These are phyloP conservation scores for Backusella westeae DNA, from an alignment of 192 early-diverging fungal species.

Conservation along the genomic window DNA sequence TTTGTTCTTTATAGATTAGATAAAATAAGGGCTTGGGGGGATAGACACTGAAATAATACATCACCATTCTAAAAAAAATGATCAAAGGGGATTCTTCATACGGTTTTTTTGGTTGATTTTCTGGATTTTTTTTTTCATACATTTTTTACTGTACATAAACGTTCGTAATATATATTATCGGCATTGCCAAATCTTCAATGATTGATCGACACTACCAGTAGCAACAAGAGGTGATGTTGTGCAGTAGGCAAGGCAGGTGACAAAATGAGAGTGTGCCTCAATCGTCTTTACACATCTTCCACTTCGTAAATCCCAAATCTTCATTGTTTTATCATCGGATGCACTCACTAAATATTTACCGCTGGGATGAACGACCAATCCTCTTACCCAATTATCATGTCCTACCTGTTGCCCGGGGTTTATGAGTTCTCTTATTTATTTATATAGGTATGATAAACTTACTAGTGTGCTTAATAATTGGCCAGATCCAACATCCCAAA, in stretches of 20 bases:
- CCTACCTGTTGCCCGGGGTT: constrained; percentile 52
- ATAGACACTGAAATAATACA: background rate
- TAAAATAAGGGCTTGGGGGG: background rate
- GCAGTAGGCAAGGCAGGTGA: constrained; percentile 77
- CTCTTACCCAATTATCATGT: constrained; percentile 94
- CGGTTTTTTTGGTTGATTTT: background rate
- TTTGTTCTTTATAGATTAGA: background rate
- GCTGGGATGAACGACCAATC: constrained; percentile 77
- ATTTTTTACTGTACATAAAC: background rate
- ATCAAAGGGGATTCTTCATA: background rate
- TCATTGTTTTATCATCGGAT: constrained; percentile 89
- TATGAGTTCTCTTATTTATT: background rate
- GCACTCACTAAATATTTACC: constrained; percentile 81
- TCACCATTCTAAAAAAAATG: background rate
- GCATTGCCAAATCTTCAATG: constrained; percentile 77
- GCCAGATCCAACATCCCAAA: constrained; percentile 73
- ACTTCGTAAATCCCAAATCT: constrained; percentile 84
- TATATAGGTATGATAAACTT: constrained; percentile 14
- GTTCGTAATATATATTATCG: constrained; percentile 35
- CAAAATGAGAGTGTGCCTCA: constrained; percentile 88
- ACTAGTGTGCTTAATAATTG: constrained; percentile 80
- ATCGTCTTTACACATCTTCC: constrained; percentile 81
- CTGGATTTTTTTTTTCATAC: background rate
- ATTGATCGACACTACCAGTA: constrained; percentile 82
- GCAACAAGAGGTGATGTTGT: constrained; percentile 68